Percentiles rank a stretch among this genome's conserved stretches.
These are phyloP conservation scores for Colletotrichum phormii DNA, from an alignment of 2,329 filamentous ascomycete species.

Conservation along the genomic window DNA sequence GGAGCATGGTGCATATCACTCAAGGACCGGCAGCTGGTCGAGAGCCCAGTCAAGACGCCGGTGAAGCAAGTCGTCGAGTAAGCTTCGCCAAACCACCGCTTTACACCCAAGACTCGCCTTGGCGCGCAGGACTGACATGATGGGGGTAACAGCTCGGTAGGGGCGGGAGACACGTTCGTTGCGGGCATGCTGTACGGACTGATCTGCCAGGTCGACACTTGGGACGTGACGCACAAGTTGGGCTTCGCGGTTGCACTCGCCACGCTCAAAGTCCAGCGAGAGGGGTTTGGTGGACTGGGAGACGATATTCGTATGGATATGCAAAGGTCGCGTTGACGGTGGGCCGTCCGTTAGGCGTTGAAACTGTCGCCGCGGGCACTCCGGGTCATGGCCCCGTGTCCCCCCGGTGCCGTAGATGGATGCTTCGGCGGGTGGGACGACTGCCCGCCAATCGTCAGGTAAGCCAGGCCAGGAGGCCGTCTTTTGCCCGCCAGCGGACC, in stretches of 20 bases:
- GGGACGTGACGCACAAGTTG: slow-evolving; percentile 61
- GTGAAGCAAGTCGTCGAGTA: slow-evolving; percentile 68
- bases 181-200: slow-evolving; percentile 76
- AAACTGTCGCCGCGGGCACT: slow-evolving; percentile 14
- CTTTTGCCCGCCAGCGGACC: slow-evolving; percentile 12
- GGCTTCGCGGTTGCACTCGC: slow-evolving; percentile 74
- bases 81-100: slow-evolving; percentile 40
- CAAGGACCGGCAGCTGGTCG: slow-evolving; percentile 47
- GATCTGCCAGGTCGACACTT: slow-evolving; percentile 60
- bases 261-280: slow-evolving; percentile 74
- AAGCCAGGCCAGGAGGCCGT: slow-evolving; percentile 15
- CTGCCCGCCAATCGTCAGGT: slow-evolving; percentile 23
- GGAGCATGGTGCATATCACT: slow-evolving; percentile 57
- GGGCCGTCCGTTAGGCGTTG: slow-evolving; percentile 35
- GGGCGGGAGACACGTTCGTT: slow-evolving; percentile 81
- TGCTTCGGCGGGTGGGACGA: slow-evolving; percentile 26
- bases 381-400: slow-evolving; percentile 2
- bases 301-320: slow-evolving; percentile 44
- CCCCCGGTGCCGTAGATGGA: slow-evolving; percentile 30
- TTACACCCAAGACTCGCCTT: background rate
- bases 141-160: slow-evolving; percentile 67
- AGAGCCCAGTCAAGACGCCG: slow-evolving; percentile 55
- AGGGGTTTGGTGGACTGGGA: slow-evolving; percentile 71
- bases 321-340: slow-evolving; percentile 33
- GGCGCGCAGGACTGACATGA: slow-evolving; percentile 1